phyloP scores from a whole-genome alignment of 192 early-diverging fungal species.

The Gryganskiella cystojenkinii region DNA sequence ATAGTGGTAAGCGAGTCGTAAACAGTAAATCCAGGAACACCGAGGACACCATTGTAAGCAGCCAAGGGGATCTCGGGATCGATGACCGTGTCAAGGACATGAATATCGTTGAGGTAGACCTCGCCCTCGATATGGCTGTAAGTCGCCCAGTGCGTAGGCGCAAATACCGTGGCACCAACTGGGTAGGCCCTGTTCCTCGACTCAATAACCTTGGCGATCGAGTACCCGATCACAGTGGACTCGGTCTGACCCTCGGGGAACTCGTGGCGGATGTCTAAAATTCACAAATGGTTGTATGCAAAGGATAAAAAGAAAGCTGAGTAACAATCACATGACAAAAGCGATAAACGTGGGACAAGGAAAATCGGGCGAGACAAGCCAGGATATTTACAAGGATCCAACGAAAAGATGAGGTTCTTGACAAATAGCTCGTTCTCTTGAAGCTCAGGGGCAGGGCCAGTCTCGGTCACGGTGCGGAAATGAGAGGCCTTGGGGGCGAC shows the following conservation, averaged over 20 bases:
- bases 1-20: constrained; percentile 63
- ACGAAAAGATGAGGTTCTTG: constrained; percentile 72
- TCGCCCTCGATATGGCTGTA: constrained; percentile 46
- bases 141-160: constrained; percentile 58
- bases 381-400: constrained; percentile 85
- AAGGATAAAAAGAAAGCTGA: background rate
- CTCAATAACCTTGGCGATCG: constrained; percentile 74
- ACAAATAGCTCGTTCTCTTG: constrained; percentile 63
- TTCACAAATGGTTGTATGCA: too few relatives aligned
- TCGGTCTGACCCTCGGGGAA: constrained; percentile 18
- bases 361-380: too few relatives aligned
- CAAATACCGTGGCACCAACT: constrained; percentile 70
- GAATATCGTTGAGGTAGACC: constrained; percentile 57
- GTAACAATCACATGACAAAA: too few relatives aligned
- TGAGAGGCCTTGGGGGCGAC: constrained; percentile 11
- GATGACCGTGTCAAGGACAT: constrained; percentile 80
- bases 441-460: constrained; percentile 31
- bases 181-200: constrained; percentile 66
- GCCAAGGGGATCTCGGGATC: constrained; percentile 30
- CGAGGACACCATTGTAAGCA: constrained; percentile 28
- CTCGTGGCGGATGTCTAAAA: constrained; percentile 41
- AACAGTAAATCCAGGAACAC: constrained; percentile 26
- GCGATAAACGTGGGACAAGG: too few relatives aligned
- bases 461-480: constrained; percentile 20
- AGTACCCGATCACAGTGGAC: constrained; percentile 67